Evolutionary conservation across 768 basidiomycete species (phyloP).

Genomic region (Rhizopogon rudus): DNA sequence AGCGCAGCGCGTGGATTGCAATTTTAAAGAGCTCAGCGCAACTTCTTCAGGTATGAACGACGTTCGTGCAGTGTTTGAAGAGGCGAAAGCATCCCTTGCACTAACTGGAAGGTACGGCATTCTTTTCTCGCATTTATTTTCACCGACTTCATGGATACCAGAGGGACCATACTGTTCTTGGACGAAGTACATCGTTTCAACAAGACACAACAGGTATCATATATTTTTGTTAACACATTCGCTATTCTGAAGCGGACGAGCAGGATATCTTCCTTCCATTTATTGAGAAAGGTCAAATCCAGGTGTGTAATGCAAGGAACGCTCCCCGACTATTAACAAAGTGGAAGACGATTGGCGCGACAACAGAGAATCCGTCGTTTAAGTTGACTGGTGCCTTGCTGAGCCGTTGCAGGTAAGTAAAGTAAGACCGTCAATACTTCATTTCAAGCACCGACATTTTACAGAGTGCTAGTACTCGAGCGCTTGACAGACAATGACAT

Average conservation of each 20-base stretch:
- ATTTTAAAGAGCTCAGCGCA: constrained; percentile 77
- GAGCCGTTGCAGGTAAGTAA: constrained; percentile 66
- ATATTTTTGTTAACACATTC: not conserved
- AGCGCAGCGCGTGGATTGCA: constrained; percentile 50
- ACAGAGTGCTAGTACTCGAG: constrained; percentile 70
- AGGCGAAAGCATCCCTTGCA: constrained; percentile 61
- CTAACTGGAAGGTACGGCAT: constrained; percentile 54
- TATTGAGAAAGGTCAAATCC: constrained; percentile 73
- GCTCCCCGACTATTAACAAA: not conserved
- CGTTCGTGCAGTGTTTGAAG: constrained; percentile 68
- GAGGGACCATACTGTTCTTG: constrained; percentile 71
- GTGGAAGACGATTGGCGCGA: constrained; percentile 67
- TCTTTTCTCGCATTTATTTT: not conserved
- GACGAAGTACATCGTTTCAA: constrained; percentile 85
- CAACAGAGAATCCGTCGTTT: constrained; percentile 89
- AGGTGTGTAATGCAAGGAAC: constrained; percentile 30
- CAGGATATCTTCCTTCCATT: constrained; percentile 80
- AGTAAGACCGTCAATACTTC: not conserved
- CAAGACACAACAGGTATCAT: constrained; percentile 57
- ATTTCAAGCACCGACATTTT: constrained; percentile 16
- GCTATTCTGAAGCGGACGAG: constrained; percentile 11
- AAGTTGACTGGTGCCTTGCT: constrained; percentile 69
- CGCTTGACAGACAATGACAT: constrained; percentile 64
- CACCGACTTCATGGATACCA: constrained; percentile 20
- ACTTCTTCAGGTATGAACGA: constrained; percentile 66